Base-by-base conservation (phyloP, 163 green algal genomes). In the Chlamydomonas reinhardtii region DNA sequence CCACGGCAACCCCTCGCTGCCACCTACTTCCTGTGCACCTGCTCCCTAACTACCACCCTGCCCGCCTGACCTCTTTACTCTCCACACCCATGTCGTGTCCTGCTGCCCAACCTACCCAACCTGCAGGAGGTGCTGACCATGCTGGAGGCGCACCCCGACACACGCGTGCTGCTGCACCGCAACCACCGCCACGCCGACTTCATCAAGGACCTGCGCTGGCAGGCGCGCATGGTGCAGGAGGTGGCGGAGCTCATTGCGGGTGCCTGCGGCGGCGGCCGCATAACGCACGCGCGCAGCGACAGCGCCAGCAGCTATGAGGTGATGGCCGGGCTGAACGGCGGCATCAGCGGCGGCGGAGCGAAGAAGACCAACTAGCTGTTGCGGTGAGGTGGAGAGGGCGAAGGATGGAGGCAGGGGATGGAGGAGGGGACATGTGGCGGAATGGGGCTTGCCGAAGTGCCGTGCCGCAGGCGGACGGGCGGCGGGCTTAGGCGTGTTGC, bases 161-260 rank as follows among this genome's bases (percentile, higher is more conserved):
- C 43, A 6, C 70, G 59, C 25, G 56, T 87, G 35, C 70, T 77
- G 70, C 15, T 68, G 56, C 81, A 87, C 81, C 66, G 37, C 31
- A 22, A 17, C 37, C 79, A 85, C 52, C 79, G 79, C 52, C 79
- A 85, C 78, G 78, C 78, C 11, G 78, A 85, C 78, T 85, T 85
- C 78, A 76, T 85, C 79, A 85, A 75, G 68, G 79, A 85, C 69
- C 69, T 85, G 48, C 79, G 68, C 52, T 65, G 59, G 79, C 79
- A 85, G 79, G 31, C 34, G 1, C 54, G 32, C 4, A 85, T 85
- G 79, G 79, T 85, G 68, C 52, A 77, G 52, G 54, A 76, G 68
- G 66, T 85, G 31, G 79, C 79, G 52, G 52, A 73, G 79, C 68
- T 85, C 39, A 17, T 77, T 0, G n/a, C 31, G 20, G 31, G 12